Conservation (phyloP, 2,329 filamentous ascomycete species). For the Allantophomopsis cytisporea region DNA sequence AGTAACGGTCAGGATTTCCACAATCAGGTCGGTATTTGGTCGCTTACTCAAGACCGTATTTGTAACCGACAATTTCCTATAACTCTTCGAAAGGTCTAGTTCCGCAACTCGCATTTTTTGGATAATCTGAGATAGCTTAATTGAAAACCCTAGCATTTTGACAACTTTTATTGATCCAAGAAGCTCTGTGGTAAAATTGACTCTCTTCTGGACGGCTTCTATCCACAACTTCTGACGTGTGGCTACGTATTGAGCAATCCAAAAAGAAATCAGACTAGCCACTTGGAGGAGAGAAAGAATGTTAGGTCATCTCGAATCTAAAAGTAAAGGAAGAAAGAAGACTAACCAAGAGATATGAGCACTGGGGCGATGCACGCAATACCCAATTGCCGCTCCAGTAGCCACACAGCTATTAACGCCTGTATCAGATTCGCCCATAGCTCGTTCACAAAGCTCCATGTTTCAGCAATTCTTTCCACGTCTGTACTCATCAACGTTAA, state of each 20-base stretch:
- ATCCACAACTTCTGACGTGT: slow-evolving; percentile 3
- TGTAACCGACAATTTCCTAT: neutral
- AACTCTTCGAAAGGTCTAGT: neutral
- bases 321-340: neutral
- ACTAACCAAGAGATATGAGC: slow-evolving; percentile 1
- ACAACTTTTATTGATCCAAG: slow-evolving; percentile 10
- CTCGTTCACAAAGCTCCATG: neutral
- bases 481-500: slow-evolving; percentile 12
- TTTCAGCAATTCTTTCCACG: slow-evolving; percentile 2
- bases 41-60: neutral
- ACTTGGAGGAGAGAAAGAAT: no score
- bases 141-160: slow-evolving; percentile 15
- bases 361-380: neutral
- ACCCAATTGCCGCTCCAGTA: slow-evolving; percentile 1
- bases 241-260: neutral
- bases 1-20: no score
- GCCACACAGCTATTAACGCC: slow-evolving; percentile 1
- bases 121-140: slow-evolving; percentile 16
- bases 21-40: no score
- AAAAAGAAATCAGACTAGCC: neutral
- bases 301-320: neutral
- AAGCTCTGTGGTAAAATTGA: slow-evolving; percentile 4
- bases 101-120: slow-evolving; percentile 7
- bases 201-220: slow-evolving; percentile 2
- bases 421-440: slow-evolving; percentile 3